phyloP scores from a whole-genome alignment of 1,284 basidiomycete species.

The Microstroma glucosiphilum region DNA sequence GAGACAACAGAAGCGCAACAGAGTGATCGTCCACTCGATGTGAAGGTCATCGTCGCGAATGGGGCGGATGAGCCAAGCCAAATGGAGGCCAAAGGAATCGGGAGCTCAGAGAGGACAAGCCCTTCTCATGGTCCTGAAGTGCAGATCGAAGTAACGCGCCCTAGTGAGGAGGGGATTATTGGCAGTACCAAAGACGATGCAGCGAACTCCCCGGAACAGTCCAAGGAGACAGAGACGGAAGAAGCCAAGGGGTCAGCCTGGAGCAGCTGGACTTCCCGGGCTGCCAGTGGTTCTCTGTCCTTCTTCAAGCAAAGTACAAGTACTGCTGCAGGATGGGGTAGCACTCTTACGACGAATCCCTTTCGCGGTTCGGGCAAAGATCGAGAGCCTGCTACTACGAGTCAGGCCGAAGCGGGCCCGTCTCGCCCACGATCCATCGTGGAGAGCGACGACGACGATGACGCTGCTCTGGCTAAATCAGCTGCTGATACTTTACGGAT shows the following conservation, averaged over 20 bases:
- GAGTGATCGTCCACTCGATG: neutral
- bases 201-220: neutral
- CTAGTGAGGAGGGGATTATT: too few relatives aligned
- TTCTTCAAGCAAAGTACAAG: neutral
- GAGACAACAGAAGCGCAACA: neutral
- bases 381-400: neutral
- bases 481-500: neutral
- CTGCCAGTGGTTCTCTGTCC: neutral
- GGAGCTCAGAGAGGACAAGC: neutral
- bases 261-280: neutral
- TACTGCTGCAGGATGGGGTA: neutral
- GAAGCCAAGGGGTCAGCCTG: neutral
- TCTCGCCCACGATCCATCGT: neutral
- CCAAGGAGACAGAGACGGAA: neutral
- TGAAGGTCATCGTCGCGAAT: neutral
- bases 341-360: neutral
- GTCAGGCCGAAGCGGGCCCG: neutral
- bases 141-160: too few relatives aligned
- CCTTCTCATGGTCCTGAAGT: neutral
- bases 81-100: neutral
- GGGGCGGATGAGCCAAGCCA: neutral
- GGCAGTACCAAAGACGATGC: neutral
- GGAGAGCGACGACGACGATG: conserved; percentile 3
- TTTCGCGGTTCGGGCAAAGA: neutral
- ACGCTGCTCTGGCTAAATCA: neutral